Percentiles rank a stretch among this genome's conserved stretches.
These are phyloP conservation scores for Zanthoxylum bungeanum DNA, from an alignment of 345 rosid species.

Conservation along the genomic window DNA sequence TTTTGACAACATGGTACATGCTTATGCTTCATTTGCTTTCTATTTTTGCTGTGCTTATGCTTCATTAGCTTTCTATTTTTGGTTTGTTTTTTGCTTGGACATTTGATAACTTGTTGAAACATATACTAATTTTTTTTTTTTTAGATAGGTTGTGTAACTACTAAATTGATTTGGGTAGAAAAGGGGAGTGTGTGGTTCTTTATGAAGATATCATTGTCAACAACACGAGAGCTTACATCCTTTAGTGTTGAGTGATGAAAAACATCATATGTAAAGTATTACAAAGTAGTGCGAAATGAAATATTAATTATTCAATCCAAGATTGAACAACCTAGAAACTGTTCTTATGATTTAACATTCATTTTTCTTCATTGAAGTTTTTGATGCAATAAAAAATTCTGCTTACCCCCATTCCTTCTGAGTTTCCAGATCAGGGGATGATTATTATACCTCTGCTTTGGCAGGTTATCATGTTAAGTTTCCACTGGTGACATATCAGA, in stretches of 20 bases:
- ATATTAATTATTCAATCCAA: neutral
- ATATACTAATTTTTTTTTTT: neutral
- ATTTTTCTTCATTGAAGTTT: no score
- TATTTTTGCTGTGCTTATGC: slow-evolving; percentile 11
- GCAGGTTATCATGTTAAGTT: neutral
- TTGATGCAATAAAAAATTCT: no score
- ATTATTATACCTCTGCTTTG: neutral
- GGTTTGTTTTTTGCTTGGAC: neutral
- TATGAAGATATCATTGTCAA: neutral
- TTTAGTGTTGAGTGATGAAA: neutral
- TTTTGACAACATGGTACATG: slow-evolving; percentile 60
- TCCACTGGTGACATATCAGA: no score
- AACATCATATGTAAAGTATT: neutral
- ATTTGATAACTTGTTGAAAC: neutral
- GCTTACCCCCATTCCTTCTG: neutral
- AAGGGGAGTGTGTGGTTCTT: neutral
- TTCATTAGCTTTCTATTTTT: slow-evolving; percentile 2
- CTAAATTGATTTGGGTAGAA: neutral
- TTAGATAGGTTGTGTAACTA: neutral
- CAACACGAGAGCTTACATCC: neutral
- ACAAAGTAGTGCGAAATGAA: neutral
- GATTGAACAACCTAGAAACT: neutral
- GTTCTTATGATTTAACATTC: neutral
- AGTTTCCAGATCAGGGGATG: neutral
- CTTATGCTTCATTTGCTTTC: neutral